phyloP scores from a whole-genome alignment of 2,329 filamentous ascomycete genomes.

The Helotiales sp. region DNA sequence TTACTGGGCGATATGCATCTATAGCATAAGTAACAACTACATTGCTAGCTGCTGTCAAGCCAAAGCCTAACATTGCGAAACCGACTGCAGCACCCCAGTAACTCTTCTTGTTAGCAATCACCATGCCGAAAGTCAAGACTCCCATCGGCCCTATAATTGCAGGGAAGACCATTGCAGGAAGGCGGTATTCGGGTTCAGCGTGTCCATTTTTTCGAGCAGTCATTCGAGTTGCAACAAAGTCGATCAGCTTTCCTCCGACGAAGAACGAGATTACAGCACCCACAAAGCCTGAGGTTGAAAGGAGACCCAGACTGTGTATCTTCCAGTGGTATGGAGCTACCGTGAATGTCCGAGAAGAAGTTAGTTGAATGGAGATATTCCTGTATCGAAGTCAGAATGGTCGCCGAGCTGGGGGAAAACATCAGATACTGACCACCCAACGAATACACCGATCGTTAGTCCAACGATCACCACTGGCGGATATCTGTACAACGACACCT shows the following conservation, averaged over 20 bases:
- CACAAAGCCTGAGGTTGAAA: conserved; percentile 12
- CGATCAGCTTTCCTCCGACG: conserved; percentile 33
- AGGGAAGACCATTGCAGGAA: conserved; percentile 29
- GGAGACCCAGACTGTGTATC: conserved; percentile 4
- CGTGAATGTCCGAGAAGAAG: neutral
- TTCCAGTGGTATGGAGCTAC: conserved; percentile 9
- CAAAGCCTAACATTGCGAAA: conserved; percentile 35
- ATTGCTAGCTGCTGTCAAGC: conserved; percentile 32
- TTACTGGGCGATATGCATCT: conserved; percentile 29
- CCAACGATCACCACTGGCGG: conserved; percentile 6
- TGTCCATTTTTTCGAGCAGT: conserved; percentile 7
- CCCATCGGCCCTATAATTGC: conserved; percentile 32
- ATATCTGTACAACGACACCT: too few relatives aligned
- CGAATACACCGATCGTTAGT: conserved; percentile 2
- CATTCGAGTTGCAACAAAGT: conserved; percentile 27
- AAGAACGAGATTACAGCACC: conserved; percentile 13
- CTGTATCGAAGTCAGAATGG: too few relatives aligned
- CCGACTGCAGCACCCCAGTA: conserved; percentile 22
- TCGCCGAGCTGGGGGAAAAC: too few relatives aligned
- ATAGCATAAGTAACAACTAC: conserved; percentile 33
- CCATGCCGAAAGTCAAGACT: conserved; percentile 32
- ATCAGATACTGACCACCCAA: conserved; percentile 5
- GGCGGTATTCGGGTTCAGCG: conserved; percentile 28
- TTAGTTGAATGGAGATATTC: conserved; percentile 14
- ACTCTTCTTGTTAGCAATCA: conserved; percentile 17